Conservation (phyloP, 495 filamentous ascomycete species). For the Aspergillus wentii region DNA sequence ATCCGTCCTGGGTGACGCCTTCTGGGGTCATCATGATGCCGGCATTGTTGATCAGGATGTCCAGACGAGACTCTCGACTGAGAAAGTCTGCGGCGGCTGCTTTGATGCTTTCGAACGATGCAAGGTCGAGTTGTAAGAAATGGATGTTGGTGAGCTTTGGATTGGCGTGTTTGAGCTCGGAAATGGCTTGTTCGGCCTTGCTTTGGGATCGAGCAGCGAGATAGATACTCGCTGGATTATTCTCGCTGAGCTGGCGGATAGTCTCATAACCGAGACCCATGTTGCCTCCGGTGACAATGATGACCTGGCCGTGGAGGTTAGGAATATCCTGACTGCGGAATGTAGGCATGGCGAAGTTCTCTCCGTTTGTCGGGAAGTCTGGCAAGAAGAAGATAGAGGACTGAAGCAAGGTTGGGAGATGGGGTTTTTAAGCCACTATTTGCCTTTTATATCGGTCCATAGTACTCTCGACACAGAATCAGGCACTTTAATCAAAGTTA, state of each 20-base stretch:
- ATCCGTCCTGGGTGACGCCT: conserved; percentile 48
- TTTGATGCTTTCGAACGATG: conserved; percentile 2
- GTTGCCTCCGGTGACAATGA: conserved; percentile 37
- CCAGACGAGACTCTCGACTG: conserved; percentile 23
- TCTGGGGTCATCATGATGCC: conserved; percentile 52
- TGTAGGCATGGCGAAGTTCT: no score
- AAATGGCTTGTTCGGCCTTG: conserved; percentile 1
- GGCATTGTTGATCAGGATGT: conserved; percentile 63
- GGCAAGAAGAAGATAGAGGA: no score
- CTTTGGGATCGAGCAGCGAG: conserved; percentile 2
- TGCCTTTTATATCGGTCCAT: no score
- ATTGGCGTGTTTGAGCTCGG: neutral
- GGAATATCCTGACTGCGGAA: conserved; percentile 4
- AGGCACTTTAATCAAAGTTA: no score
- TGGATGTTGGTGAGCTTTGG: neutral
- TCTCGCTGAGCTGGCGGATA: conserved; percentile 9
- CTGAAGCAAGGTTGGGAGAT: no score
- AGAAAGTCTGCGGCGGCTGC: conserved; percentile 1
- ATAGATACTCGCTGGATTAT: conserved; percentile 1
- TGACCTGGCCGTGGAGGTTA: conserved; percentile 10
- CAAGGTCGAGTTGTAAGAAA: conserved; percentile 3
- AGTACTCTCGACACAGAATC: no score
- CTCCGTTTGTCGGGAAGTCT: no score
- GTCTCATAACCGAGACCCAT: conserved; percentile 36
- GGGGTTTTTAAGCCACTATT: no score